Evolutionary conservation across 225 moss, liverwort and hornwort species (phyloP), one percentile per base, ranked within the genome.

Genomic region (Lunularia cruciata): DNA sequence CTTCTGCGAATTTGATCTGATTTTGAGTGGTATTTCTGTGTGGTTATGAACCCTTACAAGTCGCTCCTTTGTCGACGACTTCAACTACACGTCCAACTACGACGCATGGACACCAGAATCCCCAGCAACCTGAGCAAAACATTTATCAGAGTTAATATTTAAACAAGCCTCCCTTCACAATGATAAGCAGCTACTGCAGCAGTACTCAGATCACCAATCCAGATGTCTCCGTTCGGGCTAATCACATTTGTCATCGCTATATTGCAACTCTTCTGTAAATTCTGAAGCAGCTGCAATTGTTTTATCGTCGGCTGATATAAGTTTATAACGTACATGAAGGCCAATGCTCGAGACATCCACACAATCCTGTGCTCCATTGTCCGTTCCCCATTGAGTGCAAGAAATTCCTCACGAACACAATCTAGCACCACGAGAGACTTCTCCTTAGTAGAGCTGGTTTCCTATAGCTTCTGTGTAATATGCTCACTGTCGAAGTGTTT

Each of bases 51-150:
- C 8, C 23, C 65, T 65, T 46, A 73, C 73, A 23, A 19, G 73
- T 73, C 6, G 33, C 46, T 16, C 65, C 65, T 57, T 65, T 43
- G 35, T 73, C 73, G 14, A 73, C 5, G 8, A 73, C 20, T 35
- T 73, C 65, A 26, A 32, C 22, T 36, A 56, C 45, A 6, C 66
- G 73, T 26, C 73, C 73, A 18, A 48, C 2, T 25, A 57, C 12
- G 6, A 73, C 4, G 15, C 73, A 73, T 1, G 73, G 73, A n/a
- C 73, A 73, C 6, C 66, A 73, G 0, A 0, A 1, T 58, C 37
- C 73, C 7, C 22, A 36, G 0, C 27, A 8, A 74, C 74, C 74
- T 74, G 74, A 48, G 0, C 12, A 8, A 1, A 48, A 48, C 6
- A 43, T 43, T 2, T 43, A 1, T 6, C 16, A 0, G 1, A 43